Percentiles rank a stretch among this genome's conserved stretches.
Conservation (phyloP, 495 filamentous ascomycete genomes). For the Pyronema omphalodes region DNA sequence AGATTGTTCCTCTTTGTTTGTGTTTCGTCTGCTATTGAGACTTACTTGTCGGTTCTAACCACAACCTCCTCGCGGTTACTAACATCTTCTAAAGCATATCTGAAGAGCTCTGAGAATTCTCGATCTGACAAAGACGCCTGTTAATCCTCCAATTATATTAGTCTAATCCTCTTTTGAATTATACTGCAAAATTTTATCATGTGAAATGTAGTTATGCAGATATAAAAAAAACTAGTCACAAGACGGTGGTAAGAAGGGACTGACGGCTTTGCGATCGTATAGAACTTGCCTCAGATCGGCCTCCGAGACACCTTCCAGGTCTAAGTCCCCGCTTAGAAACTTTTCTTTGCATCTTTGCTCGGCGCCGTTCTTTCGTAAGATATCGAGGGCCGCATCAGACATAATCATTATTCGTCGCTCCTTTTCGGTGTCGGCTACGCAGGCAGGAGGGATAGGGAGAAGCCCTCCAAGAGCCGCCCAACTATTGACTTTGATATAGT, state of each 20-base stretch:
- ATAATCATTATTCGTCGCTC: conserved; percentile 70
- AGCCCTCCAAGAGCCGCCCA: conserved; percentile 65
- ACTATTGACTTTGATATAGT: conserved; percentile 71
- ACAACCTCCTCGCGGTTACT: conserved; percentile 63
- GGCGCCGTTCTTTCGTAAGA: conserved; percentile 67
- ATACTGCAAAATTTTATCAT: too few species aligned
- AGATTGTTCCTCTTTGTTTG: conserved; percentile 10
- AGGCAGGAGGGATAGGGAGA: conserved; percentile 74
- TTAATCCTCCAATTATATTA: background rate
- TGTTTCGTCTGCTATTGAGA: conserved; percentile 13
- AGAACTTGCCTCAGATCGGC: conserved; percentile 25
- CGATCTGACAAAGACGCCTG: conserved; percentile 32
- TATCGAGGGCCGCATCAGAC: conserved; percentile 71
- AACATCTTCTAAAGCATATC: conserved; percentile 70
- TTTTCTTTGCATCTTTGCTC: conserved; percentile 73
- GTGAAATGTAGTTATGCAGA: too few species aligned
- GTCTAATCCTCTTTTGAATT: too few species aligned
- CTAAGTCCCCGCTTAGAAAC: conserved; percentile 16
- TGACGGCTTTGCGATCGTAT: conserved; percentile 25
- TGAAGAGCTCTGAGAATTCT: conserved; percentile 89
- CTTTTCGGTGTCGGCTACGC: conserved; percentile 87
- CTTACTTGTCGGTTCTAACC: conserved; percentile 58
- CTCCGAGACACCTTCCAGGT: conserved; percentile 20
- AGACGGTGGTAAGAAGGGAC: conserved; percentile 17
- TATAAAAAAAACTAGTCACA: background rate